These are phyloP conservation scores for Botrytis aclada DNA, from an alignment of 2,329 filamentous ascomycete genomes.

Conservation along the genomic window DNA sequence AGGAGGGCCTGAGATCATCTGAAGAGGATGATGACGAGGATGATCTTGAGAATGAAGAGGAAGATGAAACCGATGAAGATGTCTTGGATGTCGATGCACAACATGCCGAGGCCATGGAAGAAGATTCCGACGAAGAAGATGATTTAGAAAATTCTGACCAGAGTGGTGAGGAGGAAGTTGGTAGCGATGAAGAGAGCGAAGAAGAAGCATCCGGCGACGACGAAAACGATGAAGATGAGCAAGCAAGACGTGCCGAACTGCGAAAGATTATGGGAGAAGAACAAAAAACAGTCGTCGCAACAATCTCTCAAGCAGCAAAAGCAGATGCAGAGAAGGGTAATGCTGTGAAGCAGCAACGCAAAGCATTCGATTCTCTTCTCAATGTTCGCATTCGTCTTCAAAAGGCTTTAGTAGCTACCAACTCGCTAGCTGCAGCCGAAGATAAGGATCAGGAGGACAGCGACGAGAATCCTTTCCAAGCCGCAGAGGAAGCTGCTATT, in stretches of 20 bases:
- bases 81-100: conserved; percentile 36
- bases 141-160: conserved; percentile 36
- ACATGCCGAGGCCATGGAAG: conserved; percentile 37
- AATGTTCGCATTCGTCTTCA: conserved; percentile 91
- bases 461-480: conserved; percentile 55
- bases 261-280: conserved; percentile 66
- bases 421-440: conserved; percentile 59
- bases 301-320: conserved; percentile 60
- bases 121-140: conserved; percentile 28
- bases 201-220: conserved; percentile 31
- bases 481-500: conserved; percentile 81
- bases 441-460: conserved; percentile 43
- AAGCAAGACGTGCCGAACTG: conserved; percentile 53
- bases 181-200: conserved; percentile 38
- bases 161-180: conserved; percentile 34
- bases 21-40: conserved; percentile 31
- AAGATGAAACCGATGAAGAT: conserved; percentile 37
- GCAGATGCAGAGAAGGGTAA: conserved; percentile 80
- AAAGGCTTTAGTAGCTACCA: conserved; percentile 80
- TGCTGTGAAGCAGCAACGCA: conserved; percentile 82
- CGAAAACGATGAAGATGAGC: conserved; percentile 36
- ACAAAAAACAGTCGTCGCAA: conserved; percentile 62
- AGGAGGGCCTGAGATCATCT: conserved; percentile 38
- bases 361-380: conserved; percentile 81
- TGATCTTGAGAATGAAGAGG: conserved; percentile 21